Base-by-base conservation (phyloP, 148 eudicot species). In the Bassia scoparia region DNA sequence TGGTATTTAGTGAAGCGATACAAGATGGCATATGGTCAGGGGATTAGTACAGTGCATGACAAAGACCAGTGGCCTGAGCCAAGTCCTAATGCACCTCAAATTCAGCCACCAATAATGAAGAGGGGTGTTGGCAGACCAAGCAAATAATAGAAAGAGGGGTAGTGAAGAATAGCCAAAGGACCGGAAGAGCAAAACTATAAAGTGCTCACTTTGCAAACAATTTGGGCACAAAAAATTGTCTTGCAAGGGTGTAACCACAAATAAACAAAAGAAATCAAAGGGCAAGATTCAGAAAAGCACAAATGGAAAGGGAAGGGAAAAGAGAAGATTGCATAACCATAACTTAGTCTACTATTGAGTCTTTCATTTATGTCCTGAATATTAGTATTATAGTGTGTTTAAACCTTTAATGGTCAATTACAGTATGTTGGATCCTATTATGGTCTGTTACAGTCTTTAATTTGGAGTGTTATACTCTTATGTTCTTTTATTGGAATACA, bases 1-100 rank as follows among this genome's bases (percentile, higher is more conserved):
- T 68, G 71, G 71, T 68, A 26, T 23, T 48, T 8, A 17, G 27
- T 68, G 6, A 68, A 17, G 38, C 30, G 16, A 23, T 68, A 68
- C 20, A 68, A 48, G 24, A 7, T 2, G 9, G 41, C 58, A 14
- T 68, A 68, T 18, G 38, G 0, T 0, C 0, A 6, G 1, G 41
- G 52, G 1, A 49, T 48, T 18, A n/a, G 8, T 1, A 5, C 38
- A 1, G 49, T 31, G 7, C 38, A 37, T 26, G 35, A 67, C 17
- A 21, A 9, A 0, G 3, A 26, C 3, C 41, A 37, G 17, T 67
- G 41, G 58, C 50, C 16, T 4, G 71, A 29, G 8, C 21, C 2
- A 15, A 21, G 7, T 37, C 17, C 5, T 2, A n/a, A 49, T 2
- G 31, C 35, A 3, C 74, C 74, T 1, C 3, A 2, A 2, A n/a